Evolutionary conservation across 83 land plant species (phyloP).

Genomic region (Picea abies): DNA sequence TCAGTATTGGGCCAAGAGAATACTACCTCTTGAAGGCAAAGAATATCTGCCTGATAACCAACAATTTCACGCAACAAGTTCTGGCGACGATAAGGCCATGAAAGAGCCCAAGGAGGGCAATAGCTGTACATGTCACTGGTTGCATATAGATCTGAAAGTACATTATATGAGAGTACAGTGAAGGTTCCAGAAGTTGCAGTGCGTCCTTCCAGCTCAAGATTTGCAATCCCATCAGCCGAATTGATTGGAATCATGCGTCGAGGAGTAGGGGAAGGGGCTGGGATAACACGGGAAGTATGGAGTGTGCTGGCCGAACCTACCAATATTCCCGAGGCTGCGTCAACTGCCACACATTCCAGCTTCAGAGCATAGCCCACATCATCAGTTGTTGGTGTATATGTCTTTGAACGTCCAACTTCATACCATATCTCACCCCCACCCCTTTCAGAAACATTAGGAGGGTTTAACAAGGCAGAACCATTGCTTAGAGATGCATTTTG

Average conservation of each 20-base stretch:
- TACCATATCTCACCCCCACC: constrained; percentile 92
- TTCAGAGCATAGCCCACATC: constrained; percentile 92
- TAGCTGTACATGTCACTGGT: constrained; percentile 72
- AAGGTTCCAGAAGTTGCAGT: constrained; percentile 63
- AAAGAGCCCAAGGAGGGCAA: constrained; percentile 94
- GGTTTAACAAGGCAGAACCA: constrained; percentile 66
- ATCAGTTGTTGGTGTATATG: constrained; percentile 92
- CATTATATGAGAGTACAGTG: constrained; percentile 84
- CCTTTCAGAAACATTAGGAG: constrained; percentile 53
- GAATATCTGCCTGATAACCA: constrained; percentile 83
- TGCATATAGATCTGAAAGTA: constrained; percentile 79
- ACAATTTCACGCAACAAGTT: constrained; percentile 83
- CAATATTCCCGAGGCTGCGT: constrained; percentile 66
- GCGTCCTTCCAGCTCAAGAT: constrained; percentile 64
- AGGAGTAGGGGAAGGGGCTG: constrained; percentile 94
- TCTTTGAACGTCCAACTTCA: constrained; percentile 90
- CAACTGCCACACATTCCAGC: constrained; percentile 86
- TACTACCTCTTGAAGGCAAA: constrained; percentile 92
- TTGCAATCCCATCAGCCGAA: constrained; percentile 58
- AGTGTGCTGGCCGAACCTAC: constrained; percentile 51
- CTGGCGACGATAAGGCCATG: constrained; percentile 84
- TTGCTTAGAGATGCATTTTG: constrained; percentile 47
- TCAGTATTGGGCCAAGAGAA: background rate
- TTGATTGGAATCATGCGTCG: constrained; percentile 78
- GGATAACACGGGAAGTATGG: constrained; percentile 88